Base-by-base conservation (phyloP, 352 stramenopile genomes). In the Chrysophaeum taylorii region DNA sequence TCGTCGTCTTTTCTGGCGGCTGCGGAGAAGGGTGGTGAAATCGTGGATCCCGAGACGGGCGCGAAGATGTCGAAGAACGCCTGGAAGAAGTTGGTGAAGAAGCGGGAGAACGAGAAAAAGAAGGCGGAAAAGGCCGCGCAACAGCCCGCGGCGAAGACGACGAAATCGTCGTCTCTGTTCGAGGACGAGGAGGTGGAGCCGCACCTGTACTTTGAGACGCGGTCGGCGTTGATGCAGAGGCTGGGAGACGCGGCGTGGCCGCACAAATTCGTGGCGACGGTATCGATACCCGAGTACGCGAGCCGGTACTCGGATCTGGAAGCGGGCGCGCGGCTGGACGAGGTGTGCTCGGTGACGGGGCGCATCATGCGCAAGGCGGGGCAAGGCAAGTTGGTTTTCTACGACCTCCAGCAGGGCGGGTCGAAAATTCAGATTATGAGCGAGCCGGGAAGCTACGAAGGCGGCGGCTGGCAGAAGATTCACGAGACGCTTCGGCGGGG, bases 331-430 rank as follows among this genome's bases (percentile, higher is more conserved):
- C 84, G 89, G 67, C 31, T 92, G 0, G 79, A 92, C 33, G 85
- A 89, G 41, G 84, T 85, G 31, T 71, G 85, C 0, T 87, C 97
- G 42, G 82, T 99, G 35, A 94, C 95, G 1, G 94, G 94, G 41
- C 90, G 96, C 25, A 87, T 98, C 62, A 87, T 95, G 70, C 95
- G 85, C 72, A 96, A 98, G 81, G 89, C 94, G 73, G 83, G 85
- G 64, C 94, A 96, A 57, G 94, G 94, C 63, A 92, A 99, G 82
- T 83, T 99, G 35, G 88, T 97, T 64, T 99, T 99, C 80, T 98
- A 98, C 79, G 94, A 97, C 81, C 70, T 99, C 48, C 87, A 92
- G 50, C 92, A 87, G 23, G 92, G 98, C 71, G 92, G 92, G 70
- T 82, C 82, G 50, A 95, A 96, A 78, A 81, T 98, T 48, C 96